Percentiles rank a stretch among this genome's conserved stretches.
These are phyloP conservation scores for Quercus gilva DNA, from an alignment of 306 rosid genomes.

Conservation along the genomic window DNA sequence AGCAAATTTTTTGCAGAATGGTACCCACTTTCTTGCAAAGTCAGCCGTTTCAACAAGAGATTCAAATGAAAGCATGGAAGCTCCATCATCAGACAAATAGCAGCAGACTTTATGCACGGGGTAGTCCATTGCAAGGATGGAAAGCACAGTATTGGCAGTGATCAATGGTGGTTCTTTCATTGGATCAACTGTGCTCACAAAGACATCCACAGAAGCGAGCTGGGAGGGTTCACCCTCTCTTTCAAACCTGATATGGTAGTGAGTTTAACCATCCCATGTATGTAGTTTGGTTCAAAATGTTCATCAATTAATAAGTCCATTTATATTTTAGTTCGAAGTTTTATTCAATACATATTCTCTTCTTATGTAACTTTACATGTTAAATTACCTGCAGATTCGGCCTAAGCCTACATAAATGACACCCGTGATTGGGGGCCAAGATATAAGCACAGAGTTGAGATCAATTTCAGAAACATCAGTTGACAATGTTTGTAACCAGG, in stretches of 20 bases:
- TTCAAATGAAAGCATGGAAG: conserved; percentile 93
- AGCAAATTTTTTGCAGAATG: conserved; percentile 79
- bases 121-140: conserved; percentile 96
- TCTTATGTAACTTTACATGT: too few species aligned
- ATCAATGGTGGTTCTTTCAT: conserved; percentile 94
- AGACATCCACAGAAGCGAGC: conserved; percentile 97
- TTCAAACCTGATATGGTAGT: conserved; percentile 61
- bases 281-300: neutral
- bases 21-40: conserved; percentile 93
- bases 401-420: neutral
- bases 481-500: neutral
- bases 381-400: neutral
- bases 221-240: conserved; percentile 77
- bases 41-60: conserved; percentile 93
- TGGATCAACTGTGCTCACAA: conserved; percentile 98
- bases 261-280: conserved; percentile 22
- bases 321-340: neutral
- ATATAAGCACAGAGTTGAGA: neutral
- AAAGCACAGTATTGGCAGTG: conserved; percentile 95
- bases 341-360: neutral
- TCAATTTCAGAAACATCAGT: neutral
- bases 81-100: conserved; percentile 98
- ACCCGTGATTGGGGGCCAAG: neutral
- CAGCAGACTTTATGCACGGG: conserved; percentile 95
- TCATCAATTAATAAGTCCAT: neutral